Percentiles rank a stretch among this genome's conserved stretches.
Evolutionary conservation across 2,329 filamentous ascomycete species (phyloP).

Genomic region (Aquanectria penicillioides): DNA sequence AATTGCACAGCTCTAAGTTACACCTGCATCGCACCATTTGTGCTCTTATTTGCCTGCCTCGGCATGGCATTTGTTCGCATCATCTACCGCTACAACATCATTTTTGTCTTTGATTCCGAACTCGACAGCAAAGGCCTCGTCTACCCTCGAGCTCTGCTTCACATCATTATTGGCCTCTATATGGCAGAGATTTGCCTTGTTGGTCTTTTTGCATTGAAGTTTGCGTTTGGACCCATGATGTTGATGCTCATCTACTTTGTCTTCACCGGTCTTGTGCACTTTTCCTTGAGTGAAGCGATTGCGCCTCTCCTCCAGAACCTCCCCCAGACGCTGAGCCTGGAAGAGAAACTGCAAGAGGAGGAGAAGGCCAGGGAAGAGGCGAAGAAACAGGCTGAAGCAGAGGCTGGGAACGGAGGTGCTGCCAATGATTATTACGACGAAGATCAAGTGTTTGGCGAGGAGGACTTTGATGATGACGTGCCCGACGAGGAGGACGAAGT

Average conservation of each 20-base stretch:
- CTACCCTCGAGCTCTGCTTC: slow-evolving; percentile 88
- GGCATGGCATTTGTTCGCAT: slow-evolving; percentile 86
- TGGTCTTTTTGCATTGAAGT: slow-evolving; percentile 80
- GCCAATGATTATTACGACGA: slow-evolving; percentile 50
- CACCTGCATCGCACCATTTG: slow-evolving; percentile 84
- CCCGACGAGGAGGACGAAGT: slow-evolving; percentile 43
- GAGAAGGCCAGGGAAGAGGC: slow-evolving; percentile 59
- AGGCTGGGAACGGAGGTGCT: slow-evolving; percentile 33
- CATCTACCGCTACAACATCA: slow-evolving; percentile 89
- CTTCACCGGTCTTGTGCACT: slow-evolving; percentile 80
- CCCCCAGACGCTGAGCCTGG: slow-evolving; percentile 74
- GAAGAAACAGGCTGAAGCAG: slow-evolving; percentile 35
- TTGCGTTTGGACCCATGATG: slow-evolving; percentile 74
- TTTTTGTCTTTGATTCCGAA: slow-evolving; percentile 84
- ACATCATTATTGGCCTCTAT: slow-evolving; percentile 86
- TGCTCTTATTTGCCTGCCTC: slow-evolving; percentile 82
- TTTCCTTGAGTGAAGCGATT: slow-evolving; percentile 77
- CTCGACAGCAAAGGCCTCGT: slow-evolving; percentile 90
- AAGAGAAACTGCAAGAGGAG: slow-evolving; percentile 57
- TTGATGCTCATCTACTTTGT: slow-evolving; percentile 81
- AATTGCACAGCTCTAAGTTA: slow-evolving; percentile 76
- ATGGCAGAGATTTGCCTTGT: slow-evolving; percentile 84
- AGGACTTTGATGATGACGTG: slow-evolving; percentile 36
- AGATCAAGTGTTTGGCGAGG: slow-evolving; percentile 48
- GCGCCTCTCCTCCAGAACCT: slow-evolving; percentile 81